Conservation (phyloP, 768 basidiomycete genomes). For the Pluteus cervinus region DNA sequence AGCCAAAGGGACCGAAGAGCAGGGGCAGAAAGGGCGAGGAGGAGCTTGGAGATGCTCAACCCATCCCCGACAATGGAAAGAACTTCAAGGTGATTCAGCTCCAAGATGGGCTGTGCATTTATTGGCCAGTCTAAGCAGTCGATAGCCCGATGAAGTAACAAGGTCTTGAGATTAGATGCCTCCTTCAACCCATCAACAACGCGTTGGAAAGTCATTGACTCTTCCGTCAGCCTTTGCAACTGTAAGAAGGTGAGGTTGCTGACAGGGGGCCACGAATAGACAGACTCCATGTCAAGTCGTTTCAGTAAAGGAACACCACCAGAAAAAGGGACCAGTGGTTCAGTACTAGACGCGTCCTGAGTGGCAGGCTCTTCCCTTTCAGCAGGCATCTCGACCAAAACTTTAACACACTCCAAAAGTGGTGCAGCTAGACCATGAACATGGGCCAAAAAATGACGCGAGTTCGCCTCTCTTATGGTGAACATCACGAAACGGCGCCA, state of each 20-base stretch:
- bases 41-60: conserved; percentile 17
- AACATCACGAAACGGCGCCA: too few species aligned
- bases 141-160: conserved; percentile 23
- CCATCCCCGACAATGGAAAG: conserved; percentile 22
- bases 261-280: conserved; percentile 19
- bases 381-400: too few species aligned
- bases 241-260: conserved; percentile 26
- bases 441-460: conserved; percentile 18
- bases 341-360: too few species aligned
- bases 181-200: conserved; percentile 14
- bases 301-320: too few species aligned
- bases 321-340: too few species aligned
- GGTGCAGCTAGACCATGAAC: conserved; percentile 16
- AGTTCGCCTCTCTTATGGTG: too few species aligned
- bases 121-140: conserved; percentile 14
- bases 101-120: conserved; percentile 11
- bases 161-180: conserved; percentile 18
- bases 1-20: conserved; percentile 31
- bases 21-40: conserved; percentile 22
- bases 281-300: too few species aligned
- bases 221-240: conserved; percentile 14
- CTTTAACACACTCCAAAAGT: conserved; percentile 18
- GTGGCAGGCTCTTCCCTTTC: too few species aligned
- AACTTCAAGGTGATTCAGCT: conserved; percentile 18
- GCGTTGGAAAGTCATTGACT: conserved; percentile 10